A percentile compares a stretch with the other conserved stretches of the same genome.
Conservation (phyloP, 1,284 basidiomycete species). For the Hymenochaete sp. region DNA sequence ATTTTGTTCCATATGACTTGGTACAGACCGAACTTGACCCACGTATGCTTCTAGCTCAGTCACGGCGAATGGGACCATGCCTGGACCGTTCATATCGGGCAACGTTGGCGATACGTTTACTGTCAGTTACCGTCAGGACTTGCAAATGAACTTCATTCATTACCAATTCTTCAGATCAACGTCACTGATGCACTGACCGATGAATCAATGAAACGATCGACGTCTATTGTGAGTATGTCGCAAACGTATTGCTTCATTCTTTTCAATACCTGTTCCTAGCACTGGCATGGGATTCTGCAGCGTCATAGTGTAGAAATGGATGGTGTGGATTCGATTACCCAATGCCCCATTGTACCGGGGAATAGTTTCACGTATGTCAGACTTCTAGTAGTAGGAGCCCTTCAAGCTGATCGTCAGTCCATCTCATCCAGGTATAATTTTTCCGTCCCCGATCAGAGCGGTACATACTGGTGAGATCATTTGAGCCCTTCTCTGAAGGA, state of each 20-base stretch:
- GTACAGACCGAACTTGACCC: background rate
- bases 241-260: background rate
- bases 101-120: conserved; percentile 26
- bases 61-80: conserved; percentile 23
- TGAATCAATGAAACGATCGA: conserved; percentile 21
- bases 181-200: conserved; percentile 21
- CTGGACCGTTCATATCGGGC: conserved; percentile 26
- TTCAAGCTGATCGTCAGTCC: conserved; percentile 7
- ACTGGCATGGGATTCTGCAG: conserved; percentile 43
- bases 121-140: conserved; percentile 10
- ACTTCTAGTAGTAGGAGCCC: background rate
- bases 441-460: conserved; percentile 27
- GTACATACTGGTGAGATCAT: conserved; percentile 24
- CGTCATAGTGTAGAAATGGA: conserved; percentile 34
- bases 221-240: conserved; percentile 22
- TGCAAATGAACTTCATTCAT: background rate
- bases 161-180: conserved; percentile 17
- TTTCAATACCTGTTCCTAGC: conserved; percentile 25
- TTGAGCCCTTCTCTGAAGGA: background rate
- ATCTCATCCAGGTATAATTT: conserved; percentile 28
- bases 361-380: conserved; percentile 8
- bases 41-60: conserved; percentile 20
- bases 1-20: background rate
- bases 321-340: conserved; percentile 25
- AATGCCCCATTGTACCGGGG: conserved; percentile 35